These are phyloP conservation scores for Cladosporium velox DNA, from an alignment of 2,329 filamentous ascomycete species.

Conservation along the genomic window DNA sequence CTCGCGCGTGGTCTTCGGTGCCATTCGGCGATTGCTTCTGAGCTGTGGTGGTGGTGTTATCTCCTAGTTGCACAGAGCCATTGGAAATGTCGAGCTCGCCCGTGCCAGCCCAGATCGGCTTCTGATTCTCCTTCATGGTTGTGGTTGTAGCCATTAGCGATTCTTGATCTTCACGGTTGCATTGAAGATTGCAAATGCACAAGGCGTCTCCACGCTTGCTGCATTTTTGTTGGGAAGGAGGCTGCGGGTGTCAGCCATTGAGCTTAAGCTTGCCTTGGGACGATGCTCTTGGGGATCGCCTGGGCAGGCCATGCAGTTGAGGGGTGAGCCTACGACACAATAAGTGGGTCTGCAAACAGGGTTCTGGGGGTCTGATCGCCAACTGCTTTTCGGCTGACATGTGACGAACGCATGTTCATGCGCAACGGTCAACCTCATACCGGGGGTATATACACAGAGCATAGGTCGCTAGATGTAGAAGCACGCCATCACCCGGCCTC, in stretches of 20 bases:
- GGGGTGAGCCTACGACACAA: background rate
- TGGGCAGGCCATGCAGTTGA: background rate
- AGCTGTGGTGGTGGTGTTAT: background rate
- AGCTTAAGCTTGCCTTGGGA: conserved; percentile 6
- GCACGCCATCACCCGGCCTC: too few relatives aligned
- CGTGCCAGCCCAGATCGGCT: conserved; percentile 3
- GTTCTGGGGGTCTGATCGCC: background rate
- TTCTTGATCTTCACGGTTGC: background rate
- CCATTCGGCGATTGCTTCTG: background rate
- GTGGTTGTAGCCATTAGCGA: background rate
- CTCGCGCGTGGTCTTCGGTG: background rate
- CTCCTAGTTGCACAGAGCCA: background rate
- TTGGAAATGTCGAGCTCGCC: background rate
- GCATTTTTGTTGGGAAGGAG: conserved; percentile 16
- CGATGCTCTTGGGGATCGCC: background rate
- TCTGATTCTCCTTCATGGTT: conserved; percentile 18
- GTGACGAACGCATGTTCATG: background rate
- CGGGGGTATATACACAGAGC: too few relatives aligned
- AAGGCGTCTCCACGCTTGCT: background rate
- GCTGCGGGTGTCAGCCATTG: conserved; percentile 13
- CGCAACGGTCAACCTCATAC: too few relatives aligned
- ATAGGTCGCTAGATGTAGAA: too few relatives aligned
- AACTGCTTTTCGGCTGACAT: background rate
- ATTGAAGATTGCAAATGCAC: background rate
- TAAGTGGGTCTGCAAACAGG: background rate